Base-by-base conservation (phyloP, 305 asterid species). In the Fraxinus nigra region DNA sequence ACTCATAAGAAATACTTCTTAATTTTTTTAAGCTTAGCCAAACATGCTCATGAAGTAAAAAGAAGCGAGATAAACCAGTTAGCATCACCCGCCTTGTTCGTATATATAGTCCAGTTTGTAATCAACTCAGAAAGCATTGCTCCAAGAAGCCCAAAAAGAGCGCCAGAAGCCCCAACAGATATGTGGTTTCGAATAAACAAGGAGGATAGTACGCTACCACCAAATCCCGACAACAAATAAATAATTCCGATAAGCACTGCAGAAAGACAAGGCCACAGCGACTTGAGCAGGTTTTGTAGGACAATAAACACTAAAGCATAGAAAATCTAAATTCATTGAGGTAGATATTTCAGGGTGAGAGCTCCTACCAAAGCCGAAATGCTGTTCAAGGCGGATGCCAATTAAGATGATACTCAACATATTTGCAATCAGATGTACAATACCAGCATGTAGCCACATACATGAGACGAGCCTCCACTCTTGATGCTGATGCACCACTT, bases 101-200 rank as follows among this genome's bases (percentile, higher is more conserved):
- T 87, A 72, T 95, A 95, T 33, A 95, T 92, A 78, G 91, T 86
- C 98, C 98, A 95, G 77, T 95, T 95, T 8, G 98, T 92, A 67
- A 92, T 87, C 63, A 95, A 89, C 89, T 95, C 98, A 0, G 98
- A 85, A 43, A 95, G 98, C 97, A 93, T 93, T 4, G 98, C 97
- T 73, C 98, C 98, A 75, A 95, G 98, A 87, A 95, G 95, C 73
- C 98, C 98, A 72, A 93, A 93, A 51, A 95, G 97, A 69, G 98
- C 97, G 26, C 98, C 98, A 20, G 98, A 95, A 82, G 98, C 98
- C 84, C 98, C 98, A 35, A 93, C 98, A 10, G 97, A 89, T 7
- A 93, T 87, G 56, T 87, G 79, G 75, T 86, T 87, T 69, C 77
- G 92, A 65, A 93, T 87, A 80, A 95, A 90, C 67, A 93, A 86